Base-by-base conservation (phyloP, 257 asterid genomes). In the Apocynum venetum region DNA sequence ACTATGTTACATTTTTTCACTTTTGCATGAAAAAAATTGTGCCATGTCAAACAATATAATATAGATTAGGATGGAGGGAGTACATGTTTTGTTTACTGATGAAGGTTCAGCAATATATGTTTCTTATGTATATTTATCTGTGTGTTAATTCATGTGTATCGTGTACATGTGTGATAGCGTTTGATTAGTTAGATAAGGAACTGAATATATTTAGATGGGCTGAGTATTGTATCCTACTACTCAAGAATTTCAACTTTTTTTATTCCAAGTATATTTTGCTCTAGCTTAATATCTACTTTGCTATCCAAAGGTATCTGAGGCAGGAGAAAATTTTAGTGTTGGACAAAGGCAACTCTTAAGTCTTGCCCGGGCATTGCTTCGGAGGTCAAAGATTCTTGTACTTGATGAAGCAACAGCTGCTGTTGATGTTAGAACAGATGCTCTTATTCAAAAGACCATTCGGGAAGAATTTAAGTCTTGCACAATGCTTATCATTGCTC, bases 401-500 rank as follows among this genome's bases (percentile, higher is more conserved):
- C 95, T 92, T 74, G 97, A 91, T 80, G 97, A 92, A 86, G 97
- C 96, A 82, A 92, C 96, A 14, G 95, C 96, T 8, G 89, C 97
- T 20, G 97, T 92, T 78, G 97, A 92, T 83, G 92, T 91, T 63
- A 87, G 95, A 82, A 92, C 97, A 48, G 96, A 92, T 85, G 92
- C 95, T 59, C 93, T 92, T 55, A 91, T 92, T 79, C 97, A 92
- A 86, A 87, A 87, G 76, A 92, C 96, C 73, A 92, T 92, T 56
- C 82, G 95, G n/a, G 89, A 87, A 76, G 97, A 92, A 81, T 92
- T 91, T 52, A 89, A 82, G 76, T 84, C 90, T 31, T 88, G 97
- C 90, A 92, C 97, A 20, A 92, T 92, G 96, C 87, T 92, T 81
- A 91, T 90, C 38, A 87, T 92, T 75, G 95, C 97, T 79, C 96